phyloP scores from a whole-genome alignment of 495 filamentous ascomycete species.

The Rhizodiscina lignyota region DNA sequence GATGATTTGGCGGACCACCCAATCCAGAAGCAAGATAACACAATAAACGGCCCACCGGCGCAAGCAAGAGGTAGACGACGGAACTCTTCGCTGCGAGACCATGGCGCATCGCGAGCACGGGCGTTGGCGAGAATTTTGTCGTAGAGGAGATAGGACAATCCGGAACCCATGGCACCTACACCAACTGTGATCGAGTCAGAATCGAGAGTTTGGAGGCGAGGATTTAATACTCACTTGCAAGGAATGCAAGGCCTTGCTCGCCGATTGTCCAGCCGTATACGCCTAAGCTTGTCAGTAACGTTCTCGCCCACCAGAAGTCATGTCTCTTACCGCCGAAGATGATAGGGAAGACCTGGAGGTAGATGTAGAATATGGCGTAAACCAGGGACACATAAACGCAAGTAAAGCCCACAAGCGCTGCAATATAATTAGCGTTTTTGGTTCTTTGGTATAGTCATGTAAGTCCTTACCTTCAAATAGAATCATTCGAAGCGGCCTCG shows the following conservation, averaged over 20 bases:
- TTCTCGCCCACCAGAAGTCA: neutral
- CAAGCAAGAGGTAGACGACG: conserved; percentile 52
- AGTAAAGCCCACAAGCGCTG: conserved; percentile 43
- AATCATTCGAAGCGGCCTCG: conserved; percentile 37
- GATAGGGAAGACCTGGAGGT: conserved; percentile 34
- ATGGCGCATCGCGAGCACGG: conserved; percentile 19
- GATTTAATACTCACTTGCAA: conserved; percentile 12
- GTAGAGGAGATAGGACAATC: conserved; percentile 34
- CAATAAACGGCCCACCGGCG: conserved; percentile 45
- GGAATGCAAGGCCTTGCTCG: conserved; percentile 20
- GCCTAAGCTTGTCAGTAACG: neutral
- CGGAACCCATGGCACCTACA: conserved; percentile 24
- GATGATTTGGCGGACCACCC: conserved; percentile 42
- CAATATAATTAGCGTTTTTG: neutral
- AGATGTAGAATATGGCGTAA: conserved; percentile 65
- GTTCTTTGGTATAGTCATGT: neutral
- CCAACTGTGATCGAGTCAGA: conserved; percentile 10
- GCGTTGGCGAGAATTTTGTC: conserved; percentile 33
- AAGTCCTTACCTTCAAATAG: conserved; percentile 26
- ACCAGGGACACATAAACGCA: conserved; percentile 52
- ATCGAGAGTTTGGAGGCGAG: neutral
- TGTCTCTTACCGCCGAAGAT: conserved; percentile 10
- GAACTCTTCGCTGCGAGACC: conserved; percentile 37
- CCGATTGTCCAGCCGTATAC: conserved; percentile 22
- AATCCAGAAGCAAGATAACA: conserved; percentile 52